These are phyloP conservation scores for Penicillium palitans DNA, from an alignment of 2,329 filamentous ascomycete species.

Conservation along the genomic window DNA sequence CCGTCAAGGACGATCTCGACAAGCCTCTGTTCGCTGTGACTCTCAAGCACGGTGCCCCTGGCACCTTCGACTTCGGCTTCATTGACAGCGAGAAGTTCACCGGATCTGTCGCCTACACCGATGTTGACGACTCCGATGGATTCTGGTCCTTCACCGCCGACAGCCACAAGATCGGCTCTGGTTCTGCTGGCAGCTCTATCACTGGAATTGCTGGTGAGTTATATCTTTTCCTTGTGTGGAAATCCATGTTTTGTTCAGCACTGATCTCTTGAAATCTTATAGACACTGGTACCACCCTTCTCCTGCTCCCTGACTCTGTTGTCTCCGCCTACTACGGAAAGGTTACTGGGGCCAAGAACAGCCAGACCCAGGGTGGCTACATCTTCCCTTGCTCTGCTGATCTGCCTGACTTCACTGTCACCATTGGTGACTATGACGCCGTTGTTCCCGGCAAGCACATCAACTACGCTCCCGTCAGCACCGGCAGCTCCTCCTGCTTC, in stretches of 20 bases:
- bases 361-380: constrained; percentile 54
- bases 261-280: neutral
- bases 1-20: constrained; percentile 53
- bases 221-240: neutral
- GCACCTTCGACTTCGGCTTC: constrained; percentile 60
- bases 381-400: constrained; percentile 53
- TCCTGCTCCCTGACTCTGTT: constrained; percentile 58
- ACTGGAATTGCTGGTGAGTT: constrained; percentile 55
- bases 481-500: constrained; percentile 58
- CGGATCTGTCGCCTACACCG: constrained; percentile 57
- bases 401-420: constrained; percentile 56
- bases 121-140: constrained; percentile 58
- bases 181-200: constrained; percentile 44
- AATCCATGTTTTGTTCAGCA: neutral
- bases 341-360: constrained; percentile 54
- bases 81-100: constrained; percentile 61
- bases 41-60: constrained; percentile 55
- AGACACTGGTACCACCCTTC: constrained; percentile 70
- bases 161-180: constrained; percentile 57
- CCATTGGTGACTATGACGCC: constrained; percentile 52
- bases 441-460: constrained; percentile 56
- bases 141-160: constrained; percentile 64
- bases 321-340: constrained; percentile 61
- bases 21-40: constrained; percentile 55
- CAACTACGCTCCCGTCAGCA: constrained; percentile 52